Evolutionary conservation across 176 grass and related monocot genomes (phyloP), one percentile per base, ranked within the genome.

Genomic region (Oryza nivara): DNA sequence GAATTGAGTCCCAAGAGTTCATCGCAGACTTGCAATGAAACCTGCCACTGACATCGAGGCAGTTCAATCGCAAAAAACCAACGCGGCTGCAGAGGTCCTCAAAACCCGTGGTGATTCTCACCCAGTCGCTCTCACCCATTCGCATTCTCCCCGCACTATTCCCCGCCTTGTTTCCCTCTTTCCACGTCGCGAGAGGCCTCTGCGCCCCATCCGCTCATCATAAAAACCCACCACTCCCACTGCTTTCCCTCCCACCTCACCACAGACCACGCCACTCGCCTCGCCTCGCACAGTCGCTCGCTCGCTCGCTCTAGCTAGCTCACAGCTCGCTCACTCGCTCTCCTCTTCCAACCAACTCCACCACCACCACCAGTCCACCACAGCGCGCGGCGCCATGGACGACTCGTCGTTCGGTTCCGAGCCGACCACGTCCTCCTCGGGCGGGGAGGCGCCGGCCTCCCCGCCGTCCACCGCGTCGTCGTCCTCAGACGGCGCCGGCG

Each of bases 331-430:
- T 77, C 73, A 30, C 64, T 77, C 73, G n/a, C 83, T 28, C 74
- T 12, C 68, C 84, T 56, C 54, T 82, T 49, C 73, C 75, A 87
- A 83, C 75, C 6, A 87, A 80, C 80, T 87, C 84, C 89, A 90
- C 89, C 80, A 87, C 72, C 51, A 17, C n/a, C 46, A 38, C n/a
- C 30, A 32, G 30, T 32, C 30, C 30, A 32, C 30, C 30, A 32
- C 30, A 1, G 30, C 30, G 30, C 30, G 30, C 30, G 30, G 30
- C 30, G 30, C 65, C 52, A 80, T 54, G 89, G 85, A 93, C 70
- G 82, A 82, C 41, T 81, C 80, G 74, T 90, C 88, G 68, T 86
- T 80, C 47, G 74, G 68, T 48, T 90, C 80, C 17, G 89, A 91
- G 65, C 45, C 81, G 23, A 76, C 89, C 23, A 80, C 89, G 0